Evolutionary conservation across 805 yeast genomes (phyloP).

Genomic region (Sugiyamaella chiloensis): DNA sequence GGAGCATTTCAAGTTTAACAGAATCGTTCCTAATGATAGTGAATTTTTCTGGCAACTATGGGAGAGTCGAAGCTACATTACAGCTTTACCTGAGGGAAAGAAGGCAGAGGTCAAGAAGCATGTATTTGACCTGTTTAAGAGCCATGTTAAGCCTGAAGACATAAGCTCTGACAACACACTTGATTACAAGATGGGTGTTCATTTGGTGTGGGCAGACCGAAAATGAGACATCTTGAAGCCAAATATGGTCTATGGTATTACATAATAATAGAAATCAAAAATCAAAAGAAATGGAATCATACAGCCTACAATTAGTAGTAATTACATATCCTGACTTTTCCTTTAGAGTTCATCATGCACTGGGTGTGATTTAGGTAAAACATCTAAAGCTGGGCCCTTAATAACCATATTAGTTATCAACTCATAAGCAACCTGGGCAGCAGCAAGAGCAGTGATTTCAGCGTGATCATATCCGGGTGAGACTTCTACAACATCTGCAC

Average conservation of each 20-base stretch:
- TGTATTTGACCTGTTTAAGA: slow-evolving; percentile 32
- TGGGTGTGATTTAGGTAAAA: slow-evolving; percentile 9
- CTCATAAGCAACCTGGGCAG: slow-evolving; percentile 66
- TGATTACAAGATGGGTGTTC: slow-evolving; percentile 26
- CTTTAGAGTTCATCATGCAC: slow-evolving; percentile 26
- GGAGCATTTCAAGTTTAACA: slow-evolving; percentile 30
- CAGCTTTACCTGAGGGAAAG: slow-evolving; percentile 41
- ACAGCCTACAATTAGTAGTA: too few species aligned
- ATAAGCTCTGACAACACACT: slow-evolving; percentile 13
- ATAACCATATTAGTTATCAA: slow-evolving; percentile 72
- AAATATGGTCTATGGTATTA: background rate
- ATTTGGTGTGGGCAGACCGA: slow-evolving; percentile 26
- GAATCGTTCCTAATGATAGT: slow-evolving; percentile 29
- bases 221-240: background rate
- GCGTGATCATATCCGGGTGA: slow-evolving; percentile 62
- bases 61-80: slow-evolving; percentile 55
- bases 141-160: slow-evolving; percentile 10
- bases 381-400: slow-evolving; percentile 39
- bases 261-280: too few species aligned
- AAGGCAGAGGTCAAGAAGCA: slow-evolving; percentile 33
- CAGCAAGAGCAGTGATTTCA: slow-evolving; percentile 61
- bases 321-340: background rate
- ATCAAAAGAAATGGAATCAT: too few species aligned
- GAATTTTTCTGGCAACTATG: slow-evolving; percentile 47
- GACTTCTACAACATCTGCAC: slow-evolving; percentile 76